phyloP scores from a whole-genome alignment of 108 stramenopile genomes.

The Cylindrotheca closterium region DNA sequence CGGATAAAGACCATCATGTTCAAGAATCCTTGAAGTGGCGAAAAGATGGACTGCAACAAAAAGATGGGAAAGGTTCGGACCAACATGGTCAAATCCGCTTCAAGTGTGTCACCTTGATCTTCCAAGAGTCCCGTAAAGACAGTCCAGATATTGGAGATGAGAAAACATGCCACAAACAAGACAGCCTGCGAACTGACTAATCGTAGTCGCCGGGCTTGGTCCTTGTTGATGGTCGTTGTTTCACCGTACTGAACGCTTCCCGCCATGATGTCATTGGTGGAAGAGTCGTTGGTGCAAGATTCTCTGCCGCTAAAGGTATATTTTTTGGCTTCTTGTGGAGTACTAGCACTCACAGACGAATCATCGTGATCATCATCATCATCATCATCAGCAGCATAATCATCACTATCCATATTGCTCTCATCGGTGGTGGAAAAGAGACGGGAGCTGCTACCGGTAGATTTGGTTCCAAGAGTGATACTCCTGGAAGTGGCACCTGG shows the following conservation, averaged over 20 bases:
- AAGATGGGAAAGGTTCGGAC: neutral
- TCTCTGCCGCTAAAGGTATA: too few species aligned
- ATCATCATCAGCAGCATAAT: too few species aligned
- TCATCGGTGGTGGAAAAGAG: neutral
- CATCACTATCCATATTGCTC: too few species aligned
- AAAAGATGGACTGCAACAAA: neutral
- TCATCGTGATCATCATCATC: too few species aligned
- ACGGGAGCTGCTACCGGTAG: neutral
- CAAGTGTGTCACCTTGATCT: neutral
- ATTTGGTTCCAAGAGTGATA: neutral
- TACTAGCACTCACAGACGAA: neutral
- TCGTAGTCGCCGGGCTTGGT: neutral
- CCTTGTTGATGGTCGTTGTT: neutral
- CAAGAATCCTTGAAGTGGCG: slow-evolving; percentile 28
- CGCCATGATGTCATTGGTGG: too few species aligned
- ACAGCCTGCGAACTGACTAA: slow-evolving; percentile 1
- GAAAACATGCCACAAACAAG: neutral
- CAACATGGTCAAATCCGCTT: slow-evolving; percentile 2
- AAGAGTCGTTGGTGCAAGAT: too few species aligned
- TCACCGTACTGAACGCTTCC: too few species aligned
- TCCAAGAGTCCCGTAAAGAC: neutral
- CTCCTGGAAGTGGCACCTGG: too few species aligned
- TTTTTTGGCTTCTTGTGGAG: neutral
- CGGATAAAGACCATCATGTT: slow-evolving; percentile 24
- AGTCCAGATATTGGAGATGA: neutral